Percentiles rank a stretch among this genome's conserved stretches.
Conservation (phyloP, 208 protist genomes). For the Trypanosoma theileri region DNA sequence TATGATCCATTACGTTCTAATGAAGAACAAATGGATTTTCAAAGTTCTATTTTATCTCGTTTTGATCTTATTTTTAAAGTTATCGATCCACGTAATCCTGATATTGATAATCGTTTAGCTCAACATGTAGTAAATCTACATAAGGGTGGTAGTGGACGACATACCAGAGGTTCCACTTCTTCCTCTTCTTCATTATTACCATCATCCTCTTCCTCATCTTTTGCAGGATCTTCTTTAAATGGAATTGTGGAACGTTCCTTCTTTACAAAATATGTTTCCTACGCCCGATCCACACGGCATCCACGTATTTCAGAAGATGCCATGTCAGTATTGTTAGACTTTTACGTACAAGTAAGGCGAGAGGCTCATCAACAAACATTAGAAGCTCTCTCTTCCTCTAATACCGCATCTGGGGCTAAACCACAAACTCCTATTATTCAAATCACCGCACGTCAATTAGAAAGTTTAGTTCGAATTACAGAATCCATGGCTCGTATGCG, state of each 20-base stretch:
- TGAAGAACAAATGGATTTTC: conserved; percentile 95
- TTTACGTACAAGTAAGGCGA: conserved; percentile 95
- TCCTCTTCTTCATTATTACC: conserved; percentile 2
- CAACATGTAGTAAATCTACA: conserved; percentile 97
- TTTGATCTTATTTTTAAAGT: conserved; percentile 99
- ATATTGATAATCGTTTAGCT: conserved; percentile 93
- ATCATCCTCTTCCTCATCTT: too few relatives aligned
- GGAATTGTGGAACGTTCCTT: conserved; percentile 67
- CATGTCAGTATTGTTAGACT: conserved; percentile 91
- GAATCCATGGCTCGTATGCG: conserved; percentile 97
- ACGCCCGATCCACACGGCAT: conserved; percentile 84
- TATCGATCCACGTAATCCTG: conserved; percentile 94
- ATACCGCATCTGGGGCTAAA: conserved; percentile 24
- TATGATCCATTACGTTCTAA: conserved; percentile 91
- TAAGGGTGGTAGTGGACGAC: conserved; percentile 75
- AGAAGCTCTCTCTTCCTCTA: conserved; percentile 45
- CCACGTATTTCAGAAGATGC: conserved; percentile 93
- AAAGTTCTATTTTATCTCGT: conserved; percentile 99
- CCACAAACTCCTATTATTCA: conserved; percentile 82
- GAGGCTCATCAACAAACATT: conserved; percentile 76
- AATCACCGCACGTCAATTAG: conserved; percentile 96
- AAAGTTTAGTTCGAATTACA: conserved; percentile 96
- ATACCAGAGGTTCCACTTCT: conserved; percentile 37
- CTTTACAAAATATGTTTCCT: conserved; percentile 96
- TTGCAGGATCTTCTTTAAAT: too few relatives aligned